Conservation (phyloP, 345 rosid species). For the Murraya koenigii region DNA sequence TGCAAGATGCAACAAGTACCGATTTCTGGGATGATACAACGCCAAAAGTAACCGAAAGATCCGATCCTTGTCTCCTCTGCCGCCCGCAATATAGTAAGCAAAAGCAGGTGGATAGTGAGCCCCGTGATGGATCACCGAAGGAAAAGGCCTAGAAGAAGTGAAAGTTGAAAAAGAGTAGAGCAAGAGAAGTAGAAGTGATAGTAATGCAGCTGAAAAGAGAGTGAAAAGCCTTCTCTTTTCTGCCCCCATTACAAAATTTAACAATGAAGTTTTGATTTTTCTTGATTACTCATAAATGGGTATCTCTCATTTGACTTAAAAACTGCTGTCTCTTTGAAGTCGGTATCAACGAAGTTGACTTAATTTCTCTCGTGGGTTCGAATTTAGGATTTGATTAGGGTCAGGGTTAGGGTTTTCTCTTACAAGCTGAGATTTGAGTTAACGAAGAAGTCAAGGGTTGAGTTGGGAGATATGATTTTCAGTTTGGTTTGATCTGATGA, state of each 20-base stretch:
- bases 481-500: background rate
- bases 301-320: constrained; percentile 10
- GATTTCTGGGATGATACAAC: constrained; percentile 92
- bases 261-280: background rate
- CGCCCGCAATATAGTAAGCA: constrained; percentile 86
- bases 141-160: constrained; percentile 64
- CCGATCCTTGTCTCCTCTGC: constrained; percentile 66
- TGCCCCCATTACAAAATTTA: constrained; percentile 63
- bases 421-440: constrained; percentile 1
- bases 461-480: background rate
- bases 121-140: constrained; percentile 72
- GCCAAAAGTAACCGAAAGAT: constrained; percentile 82
- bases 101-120: constrained; percentile 83
- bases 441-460: background rate
- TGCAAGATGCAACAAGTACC: constrained; percentile 77
- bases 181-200: constrained; percentile 66
- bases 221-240: constrained; percentile 91
- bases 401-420: constrained; percentile 19
- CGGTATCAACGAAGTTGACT: background rate
- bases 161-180: constrained; percentile 74
- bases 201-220: constrained; percentile 72
- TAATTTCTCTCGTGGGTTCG: no score
- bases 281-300: constrained; percentile 41
- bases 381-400: constrained; percentile 4
- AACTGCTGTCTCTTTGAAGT: background rate